These are phyloP conservation scores for Globisporangium heterothallicum DNA, from an alignment of 352 stramenopile genomes.

Conservation along the genomic window DNA sequence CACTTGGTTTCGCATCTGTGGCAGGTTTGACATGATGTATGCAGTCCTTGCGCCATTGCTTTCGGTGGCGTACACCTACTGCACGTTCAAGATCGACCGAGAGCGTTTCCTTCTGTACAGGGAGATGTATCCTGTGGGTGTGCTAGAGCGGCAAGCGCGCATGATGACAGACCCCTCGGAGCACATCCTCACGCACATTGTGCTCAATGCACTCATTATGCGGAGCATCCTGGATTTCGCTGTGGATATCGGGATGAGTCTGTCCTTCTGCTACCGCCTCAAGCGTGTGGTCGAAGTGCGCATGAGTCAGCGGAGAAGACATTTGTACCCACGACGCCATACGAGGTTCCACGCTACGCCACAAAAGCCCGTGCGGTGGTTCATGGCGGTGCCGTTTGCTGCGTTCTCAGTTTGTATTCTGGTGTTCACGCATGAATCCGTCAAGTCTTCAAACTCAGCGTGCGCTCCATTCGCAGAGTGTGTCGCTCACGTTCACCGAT, in stretches of 20 bases:
- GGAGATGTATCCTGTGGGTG: constrained; percentile 18
- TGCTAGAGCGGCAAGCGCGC: constrained; percentile 25
- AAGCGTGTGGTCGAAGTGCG: constrained; percentile 26
- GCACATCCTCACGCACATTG: constrained; percentile 20
- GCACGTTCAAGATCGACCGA: constrained; percentile 26
- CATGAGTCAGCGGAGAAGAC: neutral
- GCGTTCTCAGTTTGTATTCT: constrained; percentile 12
- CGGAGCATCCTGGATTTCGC: constrained; percentile 16
- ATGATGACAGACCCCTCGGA: constrained; percentile 29
- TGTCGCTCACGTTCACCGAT: constrained; percentile 23
- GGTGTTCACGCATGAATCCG: constrained; percentile 4
- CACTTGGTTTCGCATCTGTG: neutral
- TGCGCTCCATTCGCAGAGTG: constrained; percentile 21
- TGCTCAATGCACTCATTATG: constrained; percentile 31
- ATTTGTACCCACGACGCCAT: neutral
- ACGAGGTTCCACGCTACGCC: neutral
- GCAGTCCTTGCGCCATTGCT: constrained; percentile 24
- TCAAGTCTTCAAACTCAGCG: constrained; percentile 7
- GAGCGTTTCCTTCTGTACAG: constrained; percentile 19
- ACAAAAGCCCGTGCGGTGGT: constrained; percentile 7
- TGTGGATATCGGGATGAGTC: constrained; percentile 26
- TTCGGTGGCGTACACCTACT: constrained; percentile 17
- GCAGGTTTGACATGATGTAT: constrained; percentile 25
- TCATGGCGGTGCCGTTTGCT: constrained; percentile 9
- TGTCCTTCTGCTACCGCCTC: constrained; percentile 27